Evolutionary conservation across 495 filamentous ascomycete genomes (phyloP).

Genomic region (Hypomontagnella submonticulosa): DNA sequence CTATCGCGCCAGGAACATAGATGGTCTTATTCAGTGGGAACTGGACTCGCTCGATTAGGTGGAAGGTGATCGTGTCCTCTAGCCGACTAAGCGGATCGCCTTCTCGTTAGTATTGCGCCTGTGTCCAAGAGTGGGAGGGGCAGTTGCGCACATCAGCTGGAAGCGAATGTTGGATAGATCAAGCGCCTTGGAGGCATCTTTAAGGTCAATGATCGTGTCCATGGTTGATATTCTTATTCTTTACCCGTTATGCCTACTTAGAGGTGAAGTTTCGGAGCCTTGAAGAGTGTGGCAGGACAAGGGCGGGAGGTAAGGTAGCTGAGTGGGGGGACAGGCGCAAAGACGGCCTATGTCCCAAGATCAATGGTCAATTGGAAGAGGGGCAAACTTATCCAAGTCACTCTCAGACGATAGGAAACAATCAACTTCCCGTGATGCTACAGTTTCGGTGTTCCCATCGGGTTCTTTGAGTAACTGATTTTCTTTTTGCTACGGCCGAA

Average conservation of each 20-base stretch:
- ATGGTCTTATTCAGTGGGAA: slow-evolving; percentile 93
- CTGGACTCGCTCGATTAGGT: slow-evolving; percentile 97
- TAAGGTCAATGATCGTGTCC: slow-evolving; percentile 91
- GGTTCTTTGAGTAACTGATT: background rate
- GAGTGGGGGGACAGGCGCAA: too few species aligned
- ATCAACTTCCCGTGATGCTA: too few species aligned
- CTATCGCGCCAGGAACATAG: slow-evolving; percentile 86
- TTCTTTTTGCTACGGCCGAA: slow-evolving; percentile 19
- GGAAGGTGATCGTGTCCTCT: slow-evolving; percentile 98
- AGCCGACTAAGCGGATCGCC: slow-evolving; percentile 71
- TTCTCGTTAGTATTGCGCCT: slow-evolving; percentile 17
- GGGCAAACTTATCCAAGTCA: too few species aligned
- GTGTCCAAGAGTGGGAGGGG: background rate
- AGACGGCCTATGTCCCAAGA: too few species aligned
- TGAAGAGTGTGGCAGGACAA: too few species aligned
- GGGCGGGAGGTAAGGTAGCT: too few species aligned
- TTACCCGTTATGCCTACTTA: background rate
- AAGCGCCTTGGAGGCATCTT: slow-evolving; percentile 82
- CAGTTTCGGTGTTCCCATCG: background rate
- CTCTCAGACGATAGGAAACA: too few species aligned
- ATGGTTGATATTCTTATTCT: slow-evolving; percentile 57
- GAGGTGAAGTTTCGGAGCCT: background rate
- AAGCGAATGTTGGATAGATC: slow-evolving; percentile 93
- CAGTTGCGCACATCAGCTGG: slow-evolving; percentile 82
- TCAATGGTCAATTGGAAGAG: too few species aligned